Evolutionary conservation across 768 basidiomycete species (phyloP).

Genomic region (Cyclocybe aegerita): DNA sequence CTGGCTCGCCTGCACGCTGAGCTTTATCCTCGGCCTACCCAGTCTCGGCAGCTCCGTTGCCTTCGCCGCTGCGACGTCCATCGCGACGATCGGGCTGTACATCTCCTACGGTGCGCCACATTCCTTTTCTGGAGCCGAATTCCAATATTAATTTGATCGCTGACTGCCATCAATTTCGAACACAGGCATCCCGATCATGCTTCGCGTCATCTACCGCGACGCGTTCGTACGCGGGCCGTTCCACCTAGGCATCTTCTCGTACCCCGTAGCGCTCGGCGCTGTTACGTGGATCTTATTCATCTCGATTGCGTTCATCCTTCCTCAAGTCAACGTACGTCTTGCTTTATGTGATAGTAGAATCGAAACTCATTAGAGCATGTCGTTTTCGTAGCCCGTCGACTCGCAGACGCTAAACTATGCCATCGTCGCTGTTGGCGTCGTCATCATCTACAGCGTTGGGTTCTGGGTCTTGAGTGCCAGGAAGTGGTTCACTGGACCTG

Average conservation of each 20-base stretch:
- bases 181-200: slow-evolving; percentile 64
- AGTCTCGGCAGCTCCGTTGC: slow-evolving; percentile 54
- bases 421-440: slow-evolving; percentile 74
- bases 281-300: slow-evolving; percentile 75
- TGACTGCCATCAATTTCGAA: background rate
- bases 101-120: no score
- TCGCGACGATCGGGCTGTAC: slow-evolving; percentile 24
- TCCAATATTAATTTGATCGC: no score
- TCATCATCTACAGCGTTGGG: slow-evolving; percentile 60
- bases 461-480: slow-evolving; percentile 73
- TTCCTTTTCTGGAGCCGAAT: no score
- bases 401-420: slow-evolving; percentile 76
- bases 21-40: slow-evolving; percentile 73
- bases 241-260: slow-evolving; percentile 65
- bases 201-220: slow-evolving; percentile 60
- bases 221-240: slow-evolving; percentile 69
- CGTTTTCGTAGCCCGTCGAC: slow-evolving; percentile 54
- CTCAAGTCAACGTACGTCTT: slow-evolving; percentile 55
- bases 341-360: background rate
- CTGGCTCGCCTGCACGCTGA: slow-evolving; percentile 76
- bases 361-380: background rate
- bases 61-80: slow-evolving; percentile 16
- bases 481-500: slow-evolving; percentile 71
- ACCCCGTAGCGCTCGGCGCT: slow-evolving; percentile 54
- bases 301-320: slow-evolving; percentile 71